Conservation (phyloP, 2,329 filamentous ascomycete species). For the Phyllosticta ampelicida region DNA sequence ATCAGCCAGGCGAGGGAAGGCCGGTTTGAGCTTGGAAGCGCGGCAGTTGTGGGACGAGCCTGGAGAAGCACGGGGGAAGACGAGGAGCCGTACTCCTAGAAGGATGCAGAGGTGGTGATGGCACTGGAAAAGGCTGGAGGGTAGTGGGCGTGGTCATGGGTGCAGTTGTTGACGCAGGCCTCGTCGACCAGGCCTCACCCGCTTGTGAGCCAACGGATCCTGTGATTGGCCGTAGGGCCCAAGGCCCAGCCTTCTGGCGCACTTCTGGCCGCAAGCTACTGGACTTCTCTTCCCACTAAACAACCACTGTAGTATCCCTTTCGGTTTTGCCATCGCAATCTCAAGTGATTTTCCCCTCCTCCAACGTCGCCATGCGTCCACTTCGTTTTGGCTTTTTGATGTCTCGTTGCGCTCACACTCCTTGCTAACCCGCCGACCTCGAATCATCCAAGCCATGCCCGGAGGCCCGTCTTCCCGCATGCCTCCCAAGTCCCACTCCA, state of each 20-base stretch:
- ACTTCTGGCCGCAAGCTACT: no score
- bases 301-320: not conserved
- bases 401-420: not conserved
- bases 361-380: not conserved
- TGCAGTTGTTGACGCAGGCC: not conserved
- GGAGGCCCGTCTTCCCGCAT: constrained; percentile 8
- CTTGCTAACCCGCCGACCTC: not conserved
- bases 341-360: not conserved
- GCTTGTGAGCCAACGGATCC: no score
- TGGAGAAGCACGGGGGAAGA: not conserved
- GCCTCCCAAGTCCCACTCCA: constrained; percentile 15
- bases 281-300: not conserved
- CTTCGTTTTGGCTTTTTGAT: not conserved
- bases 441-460: constrained; percentile 4
- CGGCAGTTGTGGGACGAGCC: not conserved
- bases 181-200: not conserved
- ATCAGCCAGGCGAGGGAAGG: not conserved
- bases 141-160: not conserved
- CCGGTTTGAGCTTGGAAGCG: not conserved
- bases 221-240: no score
- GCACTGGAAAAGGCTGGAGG: not conserved
- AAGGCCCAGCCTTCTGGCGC: no score
- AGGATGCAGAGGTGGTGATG: not conserved
- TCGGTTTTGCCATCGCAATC: not conserved
- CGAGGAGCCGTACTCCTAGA: not conserved